Evolutionary conservation across 179 eudicot species (phyloP), one percentile per base, ranked within the genome.

Genomic region (Silene noctiflora): DNA sequence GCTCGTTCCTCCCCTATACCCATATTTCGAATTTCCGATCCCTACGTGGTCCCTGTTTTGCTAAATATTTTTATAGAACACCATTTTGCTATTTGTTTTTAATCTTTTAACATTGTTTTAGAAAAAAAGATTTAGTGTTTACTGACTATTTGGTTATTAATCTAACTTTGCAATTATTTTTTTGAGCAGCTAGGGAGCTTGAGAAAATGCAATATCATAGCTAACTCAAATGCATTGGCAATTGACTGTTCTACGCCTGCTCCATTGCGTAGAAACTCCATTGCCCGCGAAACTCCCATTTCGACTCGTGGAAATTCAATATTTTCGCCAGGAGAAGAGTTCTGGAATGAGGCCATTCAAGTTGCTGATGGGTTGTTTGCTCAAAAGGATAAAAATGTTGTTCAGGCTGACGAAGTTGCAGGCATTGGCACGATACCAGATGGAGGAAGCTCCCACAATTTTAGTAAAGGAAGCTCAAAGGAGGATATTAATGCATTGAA

Each of bases 291-390:
- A 85, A 93, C 97, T 78, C 99, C 98, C n/a, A 83, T 85, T 76
- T 91, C 97, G 65, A 68, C 84, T 71, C 84, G 82, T 64, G 96
- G 94, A 76, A 87, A 94, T 80, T 93, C 92, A 69, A 76, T 88
- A 5, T 88, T 90, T 84, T 95, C 99, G 21, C 99, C 98, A 24
- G 99, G 99, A 83, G 99, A 93, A 78, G 84, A 85, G 63, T 95
- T 95, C 73, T 95, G 99, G 99, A 87, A 88, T 76, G 99, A 95
- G 85, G 98, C 97, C 51, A 90, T 93, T 70, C 91, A 86, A 81
- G 86, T 95, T 78, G 97, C 91, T 42, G 98, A 95, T 79, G 94
- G 90, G 55, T 74, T 95, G 80, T 67, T 82, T 82, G 83, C 78
- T 77, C 78, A 77, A 66, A 82, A 81, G 66, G 84, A 73, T 67